phyloP scores from a whole-genome alignment of 352 stramenopile genomes.

The Halophytophthora polymorphica region DNA sequence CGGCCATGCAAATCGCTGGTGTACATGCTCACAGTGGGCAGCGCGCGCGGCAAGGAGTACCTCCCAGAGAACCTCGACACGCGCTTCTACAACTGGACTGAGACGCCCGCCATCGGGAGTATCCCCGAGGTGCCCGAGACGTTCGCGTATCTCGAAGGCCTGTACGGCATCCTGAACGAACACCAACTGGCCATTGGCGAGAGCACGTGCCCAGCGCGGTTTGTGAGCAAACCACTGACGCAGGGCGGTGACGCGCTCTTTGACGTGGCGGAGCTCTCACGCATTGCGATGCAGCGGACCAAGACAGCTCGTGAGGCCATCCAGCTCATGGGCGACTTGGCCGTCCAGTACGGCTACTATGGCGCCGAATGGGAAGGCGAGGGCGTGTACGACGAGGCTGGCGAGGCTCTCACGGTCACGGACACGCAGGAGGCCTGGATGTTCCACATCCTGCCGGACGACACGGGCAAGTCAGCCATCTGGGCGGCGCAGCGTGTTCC shows the following conservation, averaged over 20 bases:
- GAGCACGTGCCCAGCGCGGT: constrained; percentile 71
- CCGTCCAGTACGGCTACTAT: constrained; percentile 92
- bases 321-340: constrained; percentile 93
- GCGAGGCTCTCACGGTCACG: constrained; percentile 89
- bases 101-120: constrained; percentile 52
- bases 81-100: constrained; percentile 66
- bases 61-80: constrained; percentile 59
- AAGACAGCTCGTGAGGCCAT: constrained; percentile 79
- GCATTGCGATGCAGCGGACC: constrained; percentile 85
- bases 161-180: constrained; percentile 84
- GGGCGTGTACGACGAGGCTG: constrained; percentile 61
- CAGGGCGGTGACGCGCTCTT: constrained; percentile 86
- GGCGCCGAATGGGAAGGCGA: constrained; percentile 80
- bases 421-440: constrained; percentile 93
- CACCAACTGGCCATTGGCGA: constrained; percentile 79
- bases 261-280: constrained; percentile 83
- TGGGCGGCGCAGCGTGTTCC: constrained; percentile 93
- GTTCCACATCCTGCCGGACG: constrained; percentile 94
- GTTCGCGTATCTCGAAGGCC: constrained; percentile 78
- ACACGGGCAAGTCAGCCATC: constrained; percentile 89
- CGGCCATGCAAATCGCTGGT: constrained; percentile 2
- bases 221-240: constrained; percentile 53
- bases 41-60: constrained; percentile 58
- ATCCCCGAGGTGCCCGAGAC: constrained; percentile 67
- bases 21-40: constrained; percentile 40